phyloP scores from a whole-genome alignment of 129 eudicot genomes.

The Centrapalus pauciflorus region DNA sequence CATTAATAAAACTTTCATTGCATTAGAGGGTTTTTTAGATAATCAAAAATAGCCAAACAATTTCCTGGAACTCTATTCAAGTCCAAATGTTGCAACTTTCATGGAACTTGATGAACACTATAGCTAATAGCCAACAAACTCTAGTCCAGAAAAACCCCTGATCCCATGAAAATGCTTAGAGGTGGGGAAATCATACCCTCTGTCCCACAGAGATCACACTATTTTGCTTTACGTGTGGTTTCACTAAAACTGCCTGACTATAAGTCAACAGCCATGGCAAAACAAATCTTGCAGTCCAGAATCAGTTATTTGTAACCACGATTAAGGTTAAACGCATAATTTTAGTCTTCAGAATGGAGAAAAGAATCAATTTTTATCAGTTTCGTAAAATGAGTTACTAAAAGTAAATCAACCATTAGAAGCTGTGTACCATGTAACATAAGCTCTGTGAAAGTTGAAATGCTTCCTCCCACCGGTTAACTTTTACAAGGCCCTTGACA shows the following conservation, averaged over 20 bases:
- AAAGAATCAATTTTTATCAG: not conserved
- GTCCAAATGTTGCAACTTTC: not conserved
- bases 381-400: not conserved
- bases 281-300: not conserved
- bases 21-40: not conserved
- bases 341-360: not conserved
- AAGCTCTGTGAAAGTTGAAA: conserved; percentile 60
- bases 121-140: not conserved
- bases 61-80: not conserved
- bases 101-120: not conserved
- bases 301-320: not conserved
- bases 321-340: not conserved
- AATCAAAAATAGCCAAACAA: not conserved
- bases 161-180: too few relatives aligned
- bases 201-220: too few relatives aligned
- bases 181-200: too few relatives aligned
- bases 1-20: not conserved
- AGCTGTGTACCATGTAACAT: conserved; percentile 56
- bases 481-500: conserved; percentile 66
- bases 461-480: conserved; percentile 72
- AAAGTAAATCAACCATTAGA: conserved; percentile 3
- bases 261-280: not conserved
- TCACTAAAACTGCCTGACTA: not conserved
- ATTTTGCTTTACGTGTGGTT: too few relatives aligned
- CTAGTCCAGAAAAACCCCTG: not conserved